phyloP scores from a whole-genome alignment of 129 eudicot genomes.

The Lactuca sativa region DNA sequence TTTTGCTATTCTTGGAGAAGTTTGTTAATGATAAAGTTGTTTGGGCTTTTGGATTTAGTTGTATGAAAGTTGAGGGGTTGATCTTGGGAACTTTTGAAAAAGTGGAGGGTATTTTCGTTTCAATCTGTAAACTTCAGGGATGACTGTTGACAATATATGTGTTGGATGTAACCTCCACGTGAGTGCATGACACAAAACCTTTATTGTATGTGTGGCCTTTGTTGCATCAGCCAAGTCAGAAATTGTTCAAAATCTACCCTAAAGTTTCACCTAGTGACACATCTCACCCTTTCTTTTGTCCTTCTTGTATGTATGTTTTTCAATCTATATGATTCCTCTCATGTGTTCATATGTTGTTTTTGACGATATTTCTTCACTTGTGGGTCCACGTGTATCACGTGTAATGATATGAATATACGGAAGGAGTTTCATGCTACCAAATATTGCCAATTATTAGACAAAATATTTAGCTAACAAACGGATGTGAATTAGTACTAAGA shows the following conservation, averaged over 20 bases:
- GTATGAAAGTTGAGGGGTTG: constrained; percentile 23
- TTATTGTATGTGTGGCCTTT: constrained; percentile 15
- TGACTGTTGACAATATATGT: background rate
- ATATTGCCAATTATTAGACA: too few relatives aligned
- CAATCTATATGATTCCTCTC: constrained; percentile 8
- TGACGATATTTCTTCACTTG: background rate
- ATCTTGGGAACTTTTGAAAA: constrained; percentile 6
- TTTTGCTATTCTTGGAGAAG: constrained; percentile 19
- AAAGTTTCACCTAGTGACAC: constrained; percentile 1
- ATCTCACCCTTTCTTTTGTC: constrained; percentile 10
- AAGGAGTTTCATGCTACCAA: too few relatives aligned
- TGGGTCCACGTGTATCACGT: background rate
- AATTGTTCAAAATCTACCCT: constrained; percentile 8
- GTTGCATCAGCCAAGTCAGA: constrained; percentile 9
- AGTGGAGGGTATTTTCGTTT: constrained; percentile 11
- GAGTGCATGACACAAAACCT: constrained; percentile 19
- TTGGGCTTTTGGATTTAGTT: constrained; percentile 12
- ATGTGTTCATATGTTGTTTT: background rate
- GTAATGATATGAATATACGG: background rate
- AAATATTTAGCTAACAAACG: too few relatives aligned
- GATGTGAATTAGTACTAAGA: too few relatives aligned
- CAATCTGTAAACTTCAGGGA: constrained; percentile 16
- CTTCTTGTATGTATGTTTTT: constrained; percentile 13
- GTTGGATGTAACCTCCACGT: constrained; percentile 14
- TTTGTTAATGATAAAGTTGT: constrained; percentile 16